Percentiles rank a stretch among this genome's conserved stretches.
These are phyloP conservation scores for Zymoseptoria pseudotritici DNA, from an alignment of 2,329 filamentous ascomycete species.

Conservation along the genomic window DNA sequence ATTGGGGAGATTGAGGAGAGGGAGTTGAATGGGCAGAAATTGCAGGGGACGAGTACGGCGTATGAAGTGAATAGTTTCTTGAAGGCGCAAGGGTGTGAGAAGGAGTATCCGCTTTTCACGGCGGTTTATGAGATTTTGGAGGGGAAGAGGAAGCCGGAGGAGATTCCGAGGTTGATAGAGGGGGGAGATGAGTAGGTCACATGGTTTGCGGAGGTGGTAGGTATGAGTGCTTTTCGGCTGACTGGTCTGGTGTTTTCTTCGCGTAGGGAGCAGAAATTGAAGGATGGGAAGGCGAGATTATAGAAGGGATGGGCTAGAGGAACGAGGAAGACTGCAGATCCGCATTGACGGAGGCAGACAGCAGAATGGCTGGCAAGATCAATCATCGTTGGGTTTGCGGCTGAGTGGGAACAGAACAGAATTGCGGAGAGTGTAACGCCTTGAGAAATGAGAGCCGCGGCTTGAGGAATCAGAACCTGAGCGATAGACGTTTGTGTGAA, in stretches of 20 bases:
- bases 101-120: constrained; percentile 86
- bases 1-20: constrained; percentile 82
- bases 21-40: constrained; percentile 92
- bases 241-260: neutral
- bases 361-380: no score
- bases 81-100: constrained; percentile 66
- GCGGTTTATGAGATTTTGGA: constrained; percentile 76
- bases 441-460: no score
- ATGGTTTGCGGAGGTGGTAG: neutral
- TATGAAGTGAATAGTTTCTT: constrained; percentile 87
- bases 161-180: constrained; percentile 63
- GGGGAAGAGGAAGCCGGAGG: constrained; percentile 66
- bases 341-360: no score
- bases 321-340: no score
- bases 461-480: no score
- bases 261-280: neutral
- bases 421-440: no score
- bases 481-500: no score
- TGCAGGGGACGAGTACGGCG: constrained; percentile 90
- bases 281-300: neutral
- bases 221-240: neutral
- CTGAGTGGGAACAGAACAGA: no score
- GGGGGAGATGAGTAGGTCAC: constrained; percentile 9
- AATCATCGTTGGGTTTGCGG: no score
- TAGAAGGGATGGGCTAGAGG: no score